These are phyloP conservation scores for Neurospora sp. DNA, from an alignment of 495 filamentous ascomycete species.

Conservation along the genomic window DNA sequence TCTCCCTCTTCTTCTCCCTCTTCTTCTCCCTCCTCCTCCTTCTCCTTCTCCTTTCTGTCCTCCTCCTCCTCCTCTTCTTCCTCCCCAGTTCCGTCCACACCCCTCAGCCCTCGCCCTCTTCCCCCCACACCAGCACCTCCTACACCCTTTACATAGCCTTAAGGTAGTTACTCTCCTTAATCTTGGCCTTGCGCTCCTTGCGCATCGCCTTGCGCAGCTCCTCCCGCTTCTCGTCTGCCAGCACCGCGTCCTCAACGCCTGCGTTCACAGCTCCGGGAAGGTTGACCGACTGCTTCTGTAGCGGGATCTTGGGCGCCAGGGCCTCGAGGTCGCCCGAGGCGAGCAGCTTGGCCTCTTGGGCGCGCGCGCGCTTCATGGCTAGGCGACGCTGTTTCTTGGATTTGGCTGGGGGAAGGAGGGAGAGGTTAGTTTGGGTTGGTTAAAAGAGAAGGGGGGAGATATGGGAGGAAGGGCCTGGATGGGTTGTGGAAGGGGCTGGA, in stretches of 20 bases:
- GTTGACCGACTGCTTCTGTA: constrained; percentile 79
- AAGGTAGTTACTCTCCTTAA: constrained; percentile 93
- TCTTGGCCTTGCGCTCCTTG: constrained; percentile 61
- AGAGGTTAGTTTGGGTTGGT: neutral
- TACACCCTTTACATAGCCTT: constrained; percentile 51
- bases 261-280: constrained; percentile 56
- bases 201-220: constrained; percentile 62
- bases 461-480: too few relatives aligned
- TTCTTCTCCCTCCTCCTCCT: neutral
- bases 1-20: neutral
- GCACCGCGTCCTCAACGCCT: constrained; percentile 42
- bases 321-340: constrained; percentile 54
- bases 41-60: neutral
- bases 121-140: neutral
- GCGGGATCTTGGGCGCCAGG: constrained; percentile 62
- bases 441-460: too few relatives aligned
- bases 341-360: constrained; percentile 51
- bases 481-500: too few relatives aligned
- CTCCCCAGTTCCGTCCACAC: neutral
- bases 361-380: constrained; percentile 56
- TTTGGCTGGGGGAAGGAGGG: constrained; percentile 45
- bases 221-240: constrained; percentile 48
- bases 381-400: constrained; percentile 64
- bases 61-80: neutral
- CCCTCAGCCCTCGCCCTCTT: neutral